phyloP scores from a whole-genome alignment of 2,329 filamentous ascomycete species.

The Tolypocladium cylindrosporum region DNA sequence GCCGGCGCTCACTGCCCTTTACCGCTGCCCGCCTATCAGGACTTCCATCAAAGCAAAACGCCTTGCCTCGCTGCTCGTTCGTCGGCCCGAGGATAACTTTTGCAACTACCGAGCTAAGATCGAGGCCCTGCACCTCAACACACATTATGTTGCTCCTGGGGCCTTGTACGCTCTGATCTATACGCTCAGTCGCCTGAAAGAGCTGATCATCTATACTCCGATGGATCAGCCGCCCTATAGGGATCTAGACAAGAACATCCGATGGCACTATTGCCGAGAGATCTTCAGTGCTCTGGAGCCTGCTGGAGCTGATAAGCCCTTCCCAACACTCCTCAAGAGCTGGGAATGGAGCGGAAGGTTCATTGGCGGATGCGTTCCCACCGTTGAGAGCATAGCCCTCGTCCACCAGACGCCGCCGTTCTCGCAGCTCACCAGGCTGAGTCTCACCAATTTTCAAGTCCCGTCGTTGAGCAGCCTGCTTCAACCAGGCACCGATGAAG shows the following conservation, averaged over 20 bases:
- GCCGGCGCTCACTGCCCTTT: slow-evolving; percentile 64
- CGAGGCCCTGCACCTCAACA: slow-evolving; percentile 59
- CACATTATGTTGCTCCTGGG: slow-evolving; percentile 45
- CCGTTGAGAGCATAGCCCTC: slow-evolving; percentile 36
- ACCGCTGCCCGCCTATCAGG: slow-evolving; percentile 56
- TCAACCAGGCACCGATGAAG: slow-evolving; percentile 20
- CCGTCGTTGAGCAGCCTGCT: slow-evolving; percentile 33
- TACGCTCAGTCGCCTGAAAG: slow-evolving; percentile 54
- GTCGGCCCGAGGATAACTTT: slow-evolving; percentile 33
- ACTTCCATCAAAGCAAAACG: slow-evolving; percentile 30
- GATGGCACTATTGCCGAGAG: slow-evolving; percentile 59
- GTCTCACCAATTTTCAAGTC: slow-evolving; percentile 54
- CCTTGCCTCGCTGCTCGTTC: slow-evolving; percentile 44
- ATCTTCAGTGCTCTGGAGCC: slow-evolving; percentile 56
- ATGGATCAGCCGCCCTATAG: slow-evolving; percentile 60
- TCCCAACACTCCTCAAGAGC: slow-evolving; percentile 30
- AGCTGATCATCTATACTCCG: slow-evolving; percentile 63
- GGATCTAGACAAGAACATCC: slow-evolving; percentile 41
- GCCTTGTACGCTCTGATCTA: slow-evolving; percentile 44
- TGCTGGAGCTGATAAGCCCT: slow-evolving; percentile 21
- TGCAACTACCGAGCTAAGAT: slow-evolving; percentile 65
- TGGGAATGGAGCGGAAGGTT: slow-evolving; percentile 55
- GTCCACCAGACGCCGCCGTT: slow-evolving; percentile 51
- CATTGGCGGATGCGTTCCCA: slow-evolving; percentile 31
- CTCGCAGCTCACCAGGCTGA: slow-evolving; percentile 40